phyloP scores from a whole-genome alignment of 2,329 filamentous ascomycete species.

The Diaporthe longicolla region DNA sequence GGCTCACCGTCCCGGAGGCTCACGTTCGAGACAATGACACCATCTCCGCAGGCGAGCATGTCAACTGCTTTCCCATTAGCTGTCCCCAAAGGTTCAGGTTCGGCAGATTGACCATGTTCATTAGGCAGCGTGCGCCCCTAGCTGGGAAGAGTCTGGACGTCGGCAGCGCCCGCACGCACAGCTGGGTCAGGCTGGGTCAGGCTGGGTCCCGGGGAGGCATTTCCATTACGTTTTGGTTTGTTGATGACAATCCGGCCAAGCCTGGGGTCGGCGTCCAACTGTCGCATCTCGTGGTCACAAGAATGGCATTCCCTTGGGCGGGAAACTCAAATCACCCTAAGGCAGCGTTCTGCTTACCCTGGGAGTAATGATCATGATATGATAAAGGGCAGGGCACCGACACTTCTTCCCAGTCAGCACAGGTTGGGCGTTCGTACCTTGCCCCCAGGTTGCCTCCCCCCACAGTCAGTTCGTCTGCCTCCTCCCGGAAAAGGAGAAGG shows the following conservation, averaged over 20 bases:
- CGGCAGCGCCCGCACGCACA: slow-evolving; percentile 32
- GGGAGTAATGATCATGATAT: neutral
- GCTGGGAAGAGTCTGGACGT: slow-evolving; percentile 24
- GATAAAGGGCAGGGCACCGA: slow-evolving; percentile 8
- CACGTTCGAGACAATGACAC: slow-evolving; percentile 17
- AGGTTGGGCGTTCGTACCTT: neutral
- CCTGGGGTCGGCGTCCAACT: slow-evolving; percentile 28
- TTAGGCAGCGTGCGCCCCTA: neutral
- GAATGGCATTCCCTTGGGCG: slow-evolving; percentile 15
- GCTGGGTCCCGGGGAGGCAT: slow-evolving; percentile 20
- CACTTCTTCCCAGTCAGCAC: neutral
- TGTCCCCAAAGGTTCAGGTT: neutral
- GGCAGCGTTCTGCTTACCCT: neutral
- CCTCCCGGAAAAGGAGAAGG: neutral
- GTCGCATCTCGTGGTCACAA: slow-evolving; percentile 28
- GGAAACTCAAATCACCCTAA: slow-evolving; percentile 29
- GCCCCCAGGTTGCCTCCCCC: neutral
- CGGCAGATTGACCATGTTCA: slow-evolving; percentile 2
- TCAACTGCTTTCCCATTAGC: slow-evolving; percentile 51
- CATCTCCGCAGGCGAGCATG: slow-evolving; percentile 61
- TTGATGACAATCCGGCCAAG: slow-evolving; percentile 34
- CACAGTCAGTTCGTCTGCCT: neutral
- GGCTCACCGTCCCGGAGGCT: neutral
- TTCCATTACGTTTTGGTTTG: slow-evolving; percentile 48
- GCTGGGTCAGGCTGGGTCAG: slow-evolving; percentile 20